Evolutionary conservation across 805 yeast species (phyloP).

Genomic region (Myxozyma sirexii): DNA sequence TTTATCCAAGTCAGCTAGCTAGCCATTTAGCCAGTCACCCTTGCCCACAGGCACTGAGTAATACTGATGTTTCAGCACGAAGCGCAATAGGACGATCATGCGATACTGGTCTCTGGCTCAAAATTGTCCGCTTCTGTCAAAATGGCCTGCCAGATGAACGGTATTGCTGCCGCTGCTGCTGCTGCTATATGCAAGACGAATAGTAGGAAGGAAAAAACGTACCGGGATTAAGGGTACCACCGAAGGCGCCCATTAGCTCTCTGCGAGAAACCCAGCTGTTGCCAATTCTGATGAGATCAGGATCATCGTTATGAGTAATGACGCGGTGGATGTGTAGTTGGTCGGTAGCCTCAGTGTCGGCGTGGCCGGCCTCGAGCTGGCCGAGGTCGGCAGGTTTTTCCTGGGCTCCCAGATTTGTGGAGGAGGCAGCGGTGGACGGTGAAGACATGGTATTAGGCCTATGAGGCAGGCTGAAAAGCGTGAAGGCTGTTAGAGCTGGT

Average conservation of each 20-base stretch:
- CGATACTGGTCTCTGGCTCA: too few relatives aligned
- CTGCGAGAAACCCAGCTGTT: constrained; percentile 64
- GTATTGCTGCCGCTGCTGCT: not conserved
- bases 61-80: not conserved
- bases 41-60: too few relatives aligned
- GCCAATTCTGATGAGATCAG: constrained; percentile 69
- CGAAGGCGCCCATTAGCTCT: constrained; percentile 49
- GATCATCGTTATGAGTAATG: constrained; percentile 44
- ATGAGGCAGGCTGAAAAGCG: not conserved
- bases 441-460: not conserved
- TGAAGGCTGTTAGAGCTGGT: not conserved
- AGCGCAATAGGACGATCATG: too few relatives aligned
- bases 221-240: constrained; percentile 83
- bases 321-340: constrained; percentile 12
- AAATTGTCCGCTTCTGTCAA: too few relatives aligned
- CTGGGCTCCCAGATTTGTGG: not conserved
- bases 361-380: constrained; percentile 8
- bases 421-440: constrained; percentile 8
- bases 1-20: too few relatives aligned
- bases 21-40: too few relatives aligned
- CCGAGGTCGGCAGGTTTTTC: constrained; percentile 21
- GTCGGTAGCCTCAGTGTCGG: not conserved
- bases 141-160: too few relatives aligned
- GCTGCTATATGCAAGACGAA: not conserved
- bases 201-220: constrained; percentile 1